Conservation (phyloP, 768 basidiomycete genomes). For the Cystobasidium onofrii region DNA sequence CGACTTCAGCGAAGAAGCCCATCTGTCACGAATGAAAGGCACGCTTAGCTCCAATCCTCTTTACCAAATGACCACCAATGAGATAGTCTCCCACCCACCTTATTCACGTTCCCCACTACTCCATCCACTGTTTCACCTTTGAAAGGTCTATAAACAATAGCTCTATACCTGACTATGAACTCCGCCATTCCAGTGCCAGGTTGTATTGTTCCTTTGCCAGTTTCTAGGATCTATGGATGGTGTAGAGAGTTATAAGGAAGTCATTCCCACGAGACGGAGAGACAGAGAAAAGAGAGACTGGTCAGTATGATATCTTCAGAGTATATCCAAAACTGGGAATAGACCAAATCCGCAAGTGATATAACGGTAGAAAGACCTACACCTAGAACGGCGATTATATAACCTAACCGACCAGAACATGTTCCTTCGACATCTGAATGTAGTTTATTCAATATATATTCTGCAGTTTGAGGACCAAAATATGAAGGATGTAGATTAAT, state of each 20-base stretch:
- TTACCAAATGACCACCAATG: no score
- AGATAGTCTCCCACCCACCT: conserved; percentile 54
- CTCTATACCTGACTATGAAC: conserved; percentile 86
- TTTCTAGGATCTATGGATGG: conserved; percentile 13
- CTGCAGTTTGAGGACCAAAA: conserved; percentile 90
- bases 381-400: conserved; percentile 83
- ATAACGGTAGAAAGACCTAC: conserved; percentile 9
- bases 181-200: conserved; percentile 61
- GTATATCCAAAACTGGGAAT: no score
- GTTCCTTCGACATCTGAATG: conserved; percentile 96
- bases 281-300: no score
- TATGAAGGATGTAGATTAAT: conserved; percentile 96
- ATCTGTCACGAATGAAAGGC: conserved; percentile 57
- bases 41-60: no score
- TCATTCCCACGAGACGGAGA: no score
- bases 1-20: conserved; percentile 97
- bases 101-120: conserved; percentile 87
- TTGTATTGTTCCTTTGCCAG: conserved; percentile 33
- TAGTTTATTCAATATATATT: conserved; percentile 83
- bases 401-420: conserved; percentile 88
- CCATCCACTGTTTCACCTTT: conserved; percentile 98
- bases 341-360: no score
- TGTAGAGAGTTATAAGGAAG: no score
- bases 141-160: conserved; percentile 99
- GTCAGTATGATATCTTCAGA: no score